phyloP scores from a whole-genome alignment of 208 protist genomes.

The Acanthamoeba royreba region DNA sequence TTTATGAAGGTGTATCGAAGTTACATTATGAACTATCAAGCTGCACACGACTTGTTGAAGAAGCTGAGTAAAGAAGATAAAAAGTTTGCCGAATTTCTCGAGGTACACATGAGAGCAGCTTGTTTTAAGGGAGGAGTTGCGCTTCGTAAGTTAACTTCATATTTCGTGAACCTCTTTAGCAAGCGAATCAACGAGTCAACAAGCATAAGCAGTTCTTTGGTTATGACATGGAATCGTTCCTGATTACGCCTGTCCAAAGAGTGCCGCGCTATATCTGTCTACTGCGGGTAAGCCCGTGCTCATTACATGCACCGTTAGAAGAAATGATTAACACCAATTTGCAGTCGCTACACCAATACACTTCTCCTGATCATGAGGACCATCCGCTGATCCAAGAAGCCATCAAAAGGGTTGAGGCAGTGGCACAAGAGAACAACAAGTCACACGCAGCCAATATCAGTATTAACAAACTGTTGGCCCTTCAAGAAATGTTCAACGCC shows the following conservation, averaged over 20 bases:
- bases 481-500: slow-evolving; percentile 36
- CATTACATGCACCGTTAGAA: no score
- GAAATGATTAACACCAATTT: no score
- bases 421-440: slow-evolving; percentile 31
- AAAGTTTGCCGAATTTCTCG: slow-evolving; percentile 24
- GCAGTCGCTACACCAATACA: slow-evolving; percentile 25
- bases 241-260: slow-evolving; percentile 42
- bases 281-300: not conserved
- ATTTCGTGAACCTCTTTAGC: no score
- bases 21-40: not conserved
- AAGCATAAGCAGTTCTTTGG: slow-evolving; percentile 25
- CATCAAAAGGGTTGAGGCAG: not conserved
- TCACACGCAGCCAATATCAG: not conserved
- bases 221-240: slow-evolving; percentile 43
- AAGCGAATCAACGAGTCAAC: not conserved
- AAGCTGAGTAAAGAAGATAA: not conserved
- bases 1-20: not conserved
- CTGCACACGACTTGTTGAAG: not conserved
- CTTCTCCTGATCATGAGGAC: slow-evolving; percentile 19
- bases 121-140: no score
- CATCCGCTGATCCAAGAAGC: not conserved
- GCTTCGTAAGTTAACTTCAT: no score
- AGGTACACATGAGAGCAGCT: no score
- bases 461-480: not conserved
- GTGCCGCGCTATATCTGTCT: slow-evolving; percentile 36